These are phyloP conservation scores for Coix lacrymajobi DNA, from an alignment of 176 grass and related monocot species.

Conservation along the genomic window DNA sequence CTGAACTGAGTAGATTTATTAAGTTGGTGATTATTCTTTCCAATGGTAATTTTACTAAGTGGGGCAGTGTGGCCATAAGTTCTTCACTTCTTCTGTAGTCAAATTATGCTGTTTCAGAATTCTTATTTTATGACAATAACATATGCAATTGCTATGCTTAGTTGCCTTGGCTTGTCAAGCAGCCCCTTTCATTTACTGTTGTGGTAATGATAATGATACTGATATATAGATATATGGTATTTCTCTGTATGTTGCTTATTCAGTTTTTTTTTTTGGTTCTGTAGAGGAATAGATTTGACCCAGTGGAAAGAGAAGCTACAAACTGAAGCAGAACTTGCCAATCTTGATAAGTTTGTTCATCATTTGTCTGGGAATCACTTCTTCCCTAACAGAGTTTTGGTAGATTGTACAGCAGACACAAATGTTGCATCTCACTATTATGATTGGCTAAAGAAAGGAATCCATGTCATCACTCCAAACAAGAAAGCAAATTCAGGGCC, in stretches of 20 bases:
- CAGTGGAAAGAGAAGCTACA: constrained; percentile 59
- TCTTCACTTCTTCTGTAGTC: too few relatives aligned
- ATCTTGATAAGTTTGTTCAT: constrained; percentile 54
- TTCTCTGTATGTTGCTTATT: constrained; percentile 5
- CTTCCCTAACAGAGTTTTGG: constrained; percentile 77
- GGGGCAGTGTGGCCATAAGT: not conserved
- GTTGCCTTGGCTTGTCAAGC: not conserved
- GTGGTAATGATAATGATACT: not conserved
- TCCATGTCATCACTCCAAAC: constrained; percentile 85
- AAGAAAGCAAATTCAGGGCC: constrained; percentile 92
- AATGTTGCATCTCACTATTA: constrained; percentile 74
- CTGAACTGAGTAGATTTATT: not conserved
- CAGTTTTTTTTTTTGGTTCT: not conserved
- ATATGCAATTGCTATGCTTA: not conserved
- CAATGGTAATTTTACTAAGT: not conserved
- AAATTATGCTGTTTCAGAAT: not conserved
- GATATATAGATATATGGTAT: not conserved
- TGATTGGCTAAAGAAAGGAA: constrained; percentile 73
- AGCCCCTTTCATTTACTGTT: not conserved
- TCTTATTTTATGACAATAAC: not conserved
- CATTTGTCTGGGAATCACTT: constrained; percentile 73
- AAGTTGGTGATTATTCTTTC: not conserved
- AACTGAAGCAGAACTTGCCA: constrained; percentile 44
- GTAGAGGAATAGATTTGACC: constrained; percentile 65
- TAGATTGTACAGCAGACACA: constrained; percentile 85